Conservation (phyloP, 805 yeast species). For the Cyberlindnera sargentensis region DNA sequence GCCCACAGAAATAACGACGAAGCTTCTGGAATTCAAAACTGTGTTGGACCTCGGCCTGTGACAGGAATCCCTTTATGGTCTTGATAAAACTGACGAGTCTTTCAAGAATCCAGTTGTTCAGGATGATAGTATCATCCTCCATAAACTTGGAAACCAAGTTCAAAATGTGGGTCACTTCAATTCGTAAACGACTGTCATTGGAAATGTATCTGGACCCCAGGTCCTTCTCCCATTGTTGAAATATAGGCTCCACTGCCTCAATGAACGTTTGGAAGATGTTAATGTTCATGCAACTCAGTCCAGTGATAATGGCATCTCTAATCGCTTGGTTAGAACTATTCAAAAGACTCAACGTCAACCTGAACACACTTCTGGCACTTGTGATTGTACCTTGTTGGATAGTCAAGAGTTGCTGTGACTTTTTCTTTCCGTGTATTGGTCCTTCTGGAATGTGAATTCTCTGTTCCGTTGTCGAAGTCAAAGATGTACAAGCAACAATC, state of each 20-base stretch:
- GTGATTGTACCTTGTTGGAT: slow-evolving; percentile 89
- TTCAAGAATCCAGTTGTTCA: slow-evolving; percentile 63
- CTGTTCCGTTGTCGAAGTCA: slow-evolving; percentile 87
- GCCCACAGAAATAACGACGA: slow-evolving; percentile 76
- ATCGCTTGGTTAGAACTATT: slow-evolving; percentile 62
- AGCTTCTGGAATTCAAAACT: slow-evolving; percentile 69
- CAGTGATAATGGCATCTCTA: slow-evolving; percentile 82
- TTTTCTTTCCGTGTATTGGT: slow-evolving; percentile 62
- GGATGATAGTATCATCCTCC: slow-evolving; percentile 39
- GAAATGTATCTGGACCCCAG: slow-evolving; percentile 26
- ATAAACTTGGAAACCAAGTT: slow-evolving; percentile 62
- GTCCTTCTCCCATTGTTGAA: slow-evolving; percentile 51
- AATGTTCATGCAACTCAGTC: slow-evolving; percentile 82
- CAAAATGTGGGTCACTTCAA: slow-evolving; percentile 74
- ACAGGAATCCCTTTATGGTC: slow-evolving; percentile 53
- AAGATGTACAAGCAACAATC: slow-evolving; percentile 85
- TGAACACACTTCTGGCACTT: slow-evolving; percentile 83
- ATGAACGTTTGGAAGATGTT: slow-evolving; percentile 80
- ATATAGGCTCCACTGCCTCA: slow-evolving; percentile 61
- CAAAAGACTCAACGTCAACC: slow-evolving; percentile 78
- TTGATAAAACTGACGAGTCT: slow-evolving; percentile 57
- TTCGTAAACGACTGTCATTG: slow-evolving; percentile 43
- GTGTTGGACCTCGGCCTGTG: slow-evolving; percentile 49
- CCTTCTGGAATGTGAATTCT: slow-evolving; percentile 54
- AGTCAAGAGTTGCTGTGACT: slow-evolving; percentile 70